Evolutionary conservation across 1,139 yeast genomes (phyloP), one percentile per base, ranked within the genome.

Genomic region (Lodderomyces margitis): DNA sequence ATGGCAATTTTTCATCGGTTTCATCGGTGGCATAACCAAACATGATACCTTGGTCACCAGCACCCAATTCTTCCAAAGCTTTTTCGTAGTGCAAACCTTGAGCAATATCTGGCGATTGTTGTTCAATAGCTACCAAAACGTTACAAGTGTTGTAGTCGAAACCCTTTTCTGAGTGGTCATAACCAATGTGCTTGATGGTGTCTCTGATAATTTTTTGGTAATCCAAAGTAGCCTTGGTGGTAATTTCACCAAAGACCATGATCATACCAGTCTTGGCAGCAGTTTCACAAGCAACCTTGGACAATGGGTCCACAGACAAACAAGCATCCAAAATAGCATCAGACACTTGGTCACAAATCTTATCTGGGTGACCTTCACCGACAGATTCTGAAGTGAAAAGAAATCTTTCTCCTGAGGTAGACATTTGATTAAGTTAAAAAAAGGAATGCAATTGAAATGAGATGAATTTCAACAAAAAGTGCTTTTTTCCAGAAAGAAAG

Each of bases 41-140:
- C 99, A 92, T 92, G 68, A 92, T 92, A 83, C 99, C 98, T 76
- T 92, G 99, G 77, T 92, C 99, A 83, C 99, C 99, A 54, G 99
- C 98, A 70, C 98, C 99, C 64, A 92, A 83, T 47, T 92, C 95
- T 78, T 92, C 99, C 56, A 92, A 78, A 47, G 96, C 94, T 75
- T 89, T 81, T 70, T 92, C 97, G 74, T 86, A 87, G 73, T 92
- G 98, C 64, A 92, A 82, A 79, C 98, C 98, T 76, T 92, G 98
- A 51, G 98, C 98, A 59, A 92, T 92, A 74, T 92, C 99, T 57
- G 96, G 95, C 44, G 98, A 89, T 75, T 92, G 98, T 75, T 92
- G 98, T 78, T 92, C 99, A 70, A 92, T 89, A 68, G 98, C 98
- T 54, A 92, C 98, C 56, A 94, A 79, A 47, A 92, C 98, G 73